Evolutionary conservation across 1,284 basidiomycete genomes (phyloP), one percentile per base, ranked within the genome.

Genomic region (Leccinum glutinopallens): DNA sequence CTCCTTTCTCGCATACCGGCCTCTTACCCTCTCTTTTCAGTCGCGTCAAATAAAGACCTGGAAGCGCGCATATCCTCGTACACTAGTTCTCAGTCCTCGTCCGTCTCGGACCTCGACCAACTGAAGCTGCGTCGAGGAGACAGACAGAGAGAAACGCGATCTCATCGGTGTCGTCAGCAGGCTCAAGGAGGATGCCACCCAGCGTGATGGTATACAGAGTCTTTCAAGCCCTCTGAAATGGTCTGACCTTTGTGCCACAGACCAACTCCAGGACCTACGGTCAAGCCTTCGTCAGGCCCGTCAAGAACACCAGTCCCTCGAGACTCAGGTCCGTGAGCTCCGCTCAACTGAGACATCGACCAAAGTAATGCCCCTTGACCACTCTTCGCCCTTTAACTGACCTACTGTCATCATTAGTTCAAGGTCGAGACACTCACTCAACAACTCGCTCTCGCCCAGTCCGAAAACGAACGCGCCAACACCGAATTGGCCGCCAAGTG

Each of bases 81-180:
- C 12, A 82, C 83, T 25, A 82, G 68, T 35, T 84, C 87, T 0
- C 85, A 87, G 51, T 80, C 83, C 1, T 79, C 84, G 0, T 87
- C 90, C 1, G 85, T 85, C 0, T 78, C 83, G 2, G 90, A 92
- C 70, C 74, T 87, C 4, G 85, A 85, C 41, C 75, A 77, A 3
- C 73, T 86, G 83, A 68, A 81, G 78, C 63, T 84, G 85, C 43
- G 79, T 90, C 4, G 88, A 91, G 5, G 88, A 92, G 69, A 83
- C 83, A 1, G 91, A 93, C 68, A 82, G 87, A 56, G 92, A 94
- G 79, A 94, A 93, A 75, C 84, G 91, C 33, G 91, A 93, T 66
- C 81, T 94, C 59, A 80, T 94, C 46, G 83, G 81, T 46, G 87
- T 92, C 29, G 84, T 93, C 10, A 91, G 87, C 73, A 83, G 90